Base-by-base conservation (phyloP, 2,329 filamentous ascomycete species). In the Orbilia quercus region DNA sequence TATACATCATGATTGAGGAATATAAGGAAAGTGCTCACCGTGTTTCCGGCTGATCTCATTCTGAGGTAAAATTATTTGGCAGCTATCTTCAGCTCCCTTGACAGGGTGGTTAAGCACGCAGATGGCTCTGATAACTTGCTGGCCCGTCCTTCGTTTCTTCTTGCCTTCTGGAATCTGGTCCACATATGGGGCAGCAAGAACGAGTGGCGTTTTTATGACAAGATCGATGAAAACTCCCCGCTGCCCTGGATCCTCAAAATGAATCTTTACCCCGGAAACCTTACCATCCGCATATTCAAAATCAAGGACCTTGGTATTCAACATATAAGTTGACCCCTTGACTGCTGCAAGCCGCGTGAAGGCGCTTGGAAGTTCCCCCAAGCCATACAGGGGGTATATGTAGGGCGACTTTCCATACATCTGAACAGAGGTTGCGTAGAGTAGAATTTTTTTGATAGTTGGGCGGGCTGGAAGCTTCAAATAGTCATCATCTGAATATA, bases 291-390 rank as follows among this genome's bases (percentile, higher is more conserved):
- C 91, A 80, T 95, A 96, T 74, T 90, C 82, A 76, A 99, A 84
- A 84, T 99, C 95, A 76, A 98, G 91, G 64, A 99, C 87, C 77
- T 89, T 88, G 77, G 95, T 96, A 85, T 98, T 98, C 79, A 99
- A 89, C 93, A 99, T 99, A 84, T 99, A 99, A 55, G 95, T 99
- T 78, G 95, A 95, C 76, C 95, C 95, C 80, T 99, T 98, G 82
- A 99, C 98, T 81, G 95, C 95, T 42, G 93, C 97, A 62, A 99
- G 87, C 82, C 95, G 93, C 75, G 95, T 95, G 79, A 99, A 99
- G 72, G 94, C 94, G 83, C 99, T 95, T 36, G 95, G 96, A 65
- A 99, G 90, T 84, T 99, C 95, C 80, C 91, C 95, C 54, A 99
- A 88, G 75, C 95, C 95, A 84, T 99, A 99, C 31, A 98, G 89